Percentiles rank a stretch among this genome's conserved stretches.
phyloP scores from a whole-genome alignment of 495 filamentous ascomycete species.

The Penicillium dipodomyicola region DNA sequence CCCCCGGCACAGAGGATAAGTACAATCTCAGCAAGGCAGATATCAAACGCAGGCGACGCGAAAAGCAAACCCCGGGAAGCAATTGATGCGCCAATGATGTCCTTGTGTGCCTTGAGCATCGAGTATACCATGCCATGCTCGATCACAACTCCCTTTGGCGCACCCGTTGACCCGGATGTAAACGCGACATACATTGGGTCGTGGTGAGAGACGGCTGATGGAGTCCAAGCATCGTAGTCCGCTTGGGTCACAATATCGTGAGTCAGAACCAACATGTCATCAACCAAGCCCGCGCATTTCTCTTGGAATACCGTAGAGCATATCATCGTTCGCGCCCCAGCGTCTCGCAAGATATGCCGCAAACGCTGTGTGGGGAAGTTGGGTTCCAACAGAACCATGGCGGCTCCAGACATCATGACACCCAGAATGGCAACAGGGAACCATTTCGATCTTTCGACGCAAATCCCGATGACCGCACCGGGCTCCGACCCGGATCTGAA shows the following conservation, averaged over 20 bases:
- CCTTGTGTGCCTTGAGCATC: background rate
- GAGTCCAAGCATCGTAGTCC: background rate
- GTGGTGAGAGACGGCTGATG: background rate
- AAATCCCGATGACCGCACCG: background rate
- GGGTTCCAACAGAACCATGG: constrained; percentile 1
- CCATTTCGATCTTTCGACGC: background rate
- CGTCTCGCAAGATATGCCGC: background rate
- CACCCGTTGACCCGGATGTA: background rate
- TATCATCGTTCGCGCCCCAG: background rate
- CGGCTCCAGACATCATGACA: background rate
- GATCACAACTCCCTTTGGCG: background rate
- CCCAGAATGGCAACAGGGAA: background rate
- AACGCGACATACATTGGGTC: background rate
- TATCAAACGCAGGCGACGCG: background rate
- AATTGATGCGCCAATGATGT: background rate
- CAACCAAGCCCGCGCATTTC: background rate
- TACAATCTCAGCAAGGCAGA: background rate
- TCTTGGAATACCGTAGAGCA: background rate
- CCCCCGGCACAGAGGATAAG: background rate
- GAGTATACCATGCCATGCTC: background rate
- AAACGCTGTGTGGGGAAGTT: background rate
- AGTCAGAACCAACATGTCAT: background rate
- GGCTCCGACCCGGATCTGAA: background rate
- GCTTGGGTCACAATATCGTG: background rate
- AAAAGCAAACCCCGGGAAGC: background rate